Evolutionary conservation across 495 filamentous ascomycete genomes (phyloP).

Genomic region (Penicillium coffeae): DNA sequence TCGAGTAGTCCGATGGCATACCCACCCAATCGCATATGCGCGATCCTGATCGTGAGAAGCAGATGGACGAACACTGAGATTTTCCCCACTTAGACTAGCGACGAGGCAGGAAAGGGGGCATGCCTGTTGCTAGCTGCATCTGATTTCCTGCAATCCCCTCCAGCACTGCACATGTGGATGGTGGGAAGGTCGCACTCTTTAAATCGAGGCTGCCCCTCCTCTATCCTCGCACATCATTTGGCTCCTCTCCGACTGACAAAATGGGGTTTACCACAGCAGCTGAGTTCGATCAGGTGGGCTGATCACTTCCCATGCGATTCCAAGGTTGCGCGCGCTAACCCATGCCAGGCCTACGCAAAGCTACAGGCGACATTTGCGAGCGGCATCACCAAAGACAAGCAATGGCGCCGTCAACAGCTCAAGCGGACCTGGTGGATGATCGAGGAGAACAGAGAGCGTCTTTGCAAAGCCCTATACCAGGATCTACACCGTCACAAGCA

Average conservation of each 20-base stretch:
- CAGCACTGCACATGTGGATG: too few relatives aligned
- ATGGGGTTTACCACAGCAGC: slow-evolving; percentile 17
- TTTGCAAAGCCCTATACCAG: slow-evolving; percentile 61
- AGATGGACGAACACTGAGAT: too few relatives aligned
- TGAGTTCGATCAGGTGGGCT: slow-evolving; percentile 19
- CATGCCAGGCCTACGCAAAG: slow-evolving; percentile 19
- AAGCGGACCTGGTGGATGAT: slow-evolving; percentile 53
- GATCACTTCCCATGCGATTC: neutral
- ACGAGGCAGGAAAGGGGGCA: neutral
- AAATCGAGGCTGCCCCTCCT: neutral
- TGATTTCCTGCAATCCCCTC: too few relatives aligned
- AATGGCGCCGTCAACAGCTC: slow-evolving; percentile 43
- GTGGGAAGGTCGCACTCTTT: too few relatives aligned
- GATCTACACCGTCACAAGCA: slow-evolving; percentile 68
- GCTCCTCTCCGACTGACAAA: too few relatives aligned
- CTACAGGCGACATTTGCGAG: slow-evolving; percentile 27
- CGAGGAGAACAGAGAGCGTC: slow-evolving; percentile 61
- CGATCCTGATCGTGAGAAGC: neutral
- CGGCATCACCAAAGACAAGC: slow-evolving; percentile 34
- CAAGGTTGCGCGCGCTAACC: neutral
- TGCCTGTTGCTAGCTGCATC: neutral
- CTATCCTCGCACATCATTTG: too few relatives aligned
- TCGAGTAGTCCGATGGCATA: too few relatives aligned
- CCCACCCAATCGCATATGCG: neutral
- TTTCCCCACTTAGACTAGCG: too few relatives aligned